Percentiles rank a stretch among this genome's conserved stretches.
phyloP scores from a whole-genome alignment of 441 rosid species.

The Jatropha multifida region DNA sequence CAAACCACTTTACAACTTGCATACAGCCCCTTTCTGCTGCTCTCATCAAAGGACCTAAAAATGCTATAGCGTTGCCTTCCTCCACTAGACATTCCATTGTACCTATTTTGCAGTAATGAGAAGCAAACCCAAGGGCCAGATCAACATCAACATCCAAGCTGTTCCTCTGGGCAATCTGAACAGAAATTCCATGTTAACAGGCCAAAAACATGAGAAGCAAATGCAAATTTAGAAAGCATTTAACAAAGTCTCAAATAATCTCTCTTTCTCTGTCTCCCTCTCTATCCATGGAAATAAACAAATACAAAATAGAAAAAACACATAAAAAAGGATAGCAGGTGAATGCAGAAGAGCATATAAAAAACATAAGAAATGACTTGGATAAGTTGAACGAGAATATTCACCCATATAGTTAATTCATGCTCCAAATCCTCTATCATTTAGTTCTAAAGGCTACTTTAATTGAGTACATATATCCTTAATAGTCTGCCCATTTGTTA shows the following conservation, averaged over 20 bases:
- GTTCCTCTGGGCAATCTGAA: conserved; percentile 90
- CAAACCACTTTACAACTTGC: conserved; percentile 94
- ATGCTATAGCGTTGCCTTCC: conserved; percentile 88
- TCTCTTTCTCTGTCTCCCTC: neutral
- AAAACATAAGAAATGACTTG: neutral
- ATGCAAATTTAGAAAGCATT: neutral
- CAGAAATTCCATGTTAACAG: conserved; percentile 19
- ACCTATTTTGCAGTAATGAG: conserved; percentile 83
- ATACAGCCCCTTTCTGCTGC: conserved; percentile 91
- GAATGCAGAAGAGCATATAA: neutral
- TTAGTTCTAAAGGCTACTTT: neutral
- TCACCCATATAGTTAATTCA: neutral
- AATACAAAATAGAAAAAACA: neutral
- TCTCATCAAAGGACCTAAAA: conserved; percentile 90
- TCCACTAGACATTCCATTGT: conserved; percentile 97
- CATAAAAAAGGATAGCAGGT: neutral
- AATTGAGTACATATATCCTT: neutral
- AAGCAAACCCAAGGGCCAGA: conserved; percentile 85
- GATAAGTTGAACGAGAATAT: neutral
- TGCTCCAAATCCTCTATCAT: neutral
- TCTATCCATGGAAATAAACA: neutral
- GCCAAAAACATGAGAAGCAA: neutral
- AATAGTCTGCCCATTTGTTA: too few species aligned
- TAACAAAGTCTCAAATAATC: neutral
- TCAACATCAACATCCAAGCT: conserved; percentile 95